These are phyloP conservation scores for Hapsidospora chrysogenum DNA, from an alignment of 495 filamentous ascomycete species.

Conservation along the genomic window DNA sequence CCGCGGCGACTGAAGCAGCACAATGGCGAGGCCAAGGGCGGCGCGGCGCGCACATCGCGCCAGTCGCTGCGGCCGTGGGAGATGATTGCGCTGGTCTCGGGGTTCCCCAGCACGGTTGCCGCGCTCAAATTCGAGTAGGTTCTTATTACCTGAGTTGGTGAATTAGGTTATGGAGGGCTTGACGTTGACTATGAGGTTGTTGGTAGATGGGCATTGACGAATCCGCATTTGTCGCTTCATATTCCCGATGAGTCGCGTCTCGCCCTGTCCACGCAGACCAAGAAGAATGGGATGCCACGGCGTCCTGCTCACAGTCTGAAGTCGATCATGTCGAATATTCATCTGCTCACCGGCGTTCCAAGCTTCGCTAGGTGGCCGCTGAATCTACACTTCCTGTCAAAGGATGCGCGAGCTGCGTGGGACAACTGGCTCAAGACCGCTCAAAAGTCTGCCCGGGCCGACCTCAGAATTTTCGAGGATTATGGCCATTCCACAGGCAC, in stretches of 20 bases:
- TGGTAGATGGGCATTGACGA: conserved; percentile 79
- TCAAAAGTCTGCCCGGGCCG: conserved; percentile 26
- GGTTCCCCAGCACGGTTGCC: conserved; percentile 71
- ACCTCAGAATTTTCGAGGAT: conserved; percentile 41
- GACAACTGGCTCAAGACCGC: conserved; percentile 35
- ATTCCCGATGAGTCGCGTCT: conserved; percentile 42
- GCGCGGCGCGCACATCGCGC: conserved; percentile 58
- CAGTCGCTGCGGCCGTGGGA: conserved; percentile 70
- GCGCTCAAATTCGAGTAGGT: conserved; percentile 92
- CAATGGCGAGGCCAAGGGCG: conserved; percentile 66
- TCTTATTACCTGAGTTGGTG: not conserved
- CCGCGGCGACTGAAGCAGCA: conserved; percentile 70
- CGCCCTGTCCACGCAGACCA: conserved; percentile 16
- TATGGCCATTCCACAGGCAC: conserved; percentile 11
- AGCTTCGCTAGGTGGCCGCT: conserved; percentile 77
- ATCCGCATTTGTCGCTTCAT: conserved; percentile 59
- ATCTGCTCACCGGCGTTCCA: conserved; percentile 57
- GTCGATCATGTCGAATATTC: conserved; percentile 55
- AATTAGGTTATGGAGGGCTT: not conserved
- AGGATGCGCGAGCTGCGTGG: conserved; percentile 56
- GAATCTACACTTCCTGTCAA: conserved; percentile 58
- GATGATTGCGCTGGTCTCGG: conserved; percentile 74
- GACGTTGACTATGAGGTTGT: not conserved
- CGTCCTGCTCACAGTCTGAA: conserved; percentile 40
- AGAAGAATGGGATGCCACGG: conserved; percentile 24